phyloP scores from a whole-genome alignment of 495 filamentous ascomycete species.

The Tuber indicum region DNA sequence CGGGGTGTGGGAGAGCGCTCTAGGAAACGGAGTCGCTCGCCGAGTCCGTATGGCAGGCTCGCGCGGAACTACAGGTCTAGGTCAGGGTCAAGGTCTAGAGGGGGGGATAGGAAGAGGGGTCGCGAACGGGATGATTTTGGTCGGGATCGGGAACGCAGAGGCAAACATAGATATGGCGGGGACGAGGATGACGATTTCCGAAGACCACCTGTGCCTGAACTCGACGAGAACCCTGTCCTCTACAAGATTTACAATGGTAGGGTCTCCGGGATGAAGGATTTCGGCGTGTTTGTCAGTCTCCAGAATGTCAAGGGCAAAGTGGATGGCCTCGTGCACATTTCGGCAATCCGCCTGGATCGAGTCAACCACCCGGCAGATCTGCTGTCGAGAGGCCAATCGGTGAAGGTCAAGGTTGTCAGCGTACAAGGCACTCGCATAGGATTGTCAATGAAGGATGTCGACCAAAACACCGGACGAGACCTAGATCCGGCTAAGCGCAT shows the following conservation, averaged over 20 bases:
- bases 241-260: slow-evolving; percentile 87
- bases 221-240: slow-evolving; percentile 70
- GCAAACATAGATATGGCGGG: slow-evolving; percentile 46
- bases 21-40: slow-evolving; percentile 36
- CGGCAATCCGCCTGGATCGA: slow-evolving; percentile 77
- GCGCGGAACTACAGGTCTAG: slow-evolving; percentile 44
- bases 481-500: slow-evolving; percentile 72
- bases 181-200: slow-evolving; percentile 58
- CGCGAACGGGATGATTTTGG: slow-evolving; percentile 45
- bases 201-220: slow-evolving; percentile 64
- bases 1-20: slow-evolving; percentile 16
- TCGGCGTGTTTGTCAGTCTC: slow-evolving; percentile 93
- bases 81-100: slow-evolving; percentile 46
- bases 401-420: slow-evolving; percentile 90
- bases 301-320: slow-evolving; percentile 73
- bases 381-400: slow-evolving; percentile 67
- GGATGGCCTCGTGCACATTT: slow-evolving; percentile 93
- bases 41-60: slow-evolving; percentile 22
- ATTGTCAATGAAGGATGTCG: slow-evolving; percentile 94
- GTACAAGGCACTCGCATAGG: slow-evolving; percentile 74
- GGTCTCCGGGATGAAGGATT: slow-evolving; percentile 88
- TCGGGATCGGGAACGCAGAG: slow-evolving; percentile 47
- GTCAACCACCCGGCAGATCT: slow-evolving; percentile 91
- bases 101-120: slow-evolving; percentile 49
- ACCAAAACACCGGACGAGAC: slow-evolving; percentile 82